Base-by-base conservation (phyloP, 805 yeast genomes). In the Zygotorulaspora florentina region DNA sequence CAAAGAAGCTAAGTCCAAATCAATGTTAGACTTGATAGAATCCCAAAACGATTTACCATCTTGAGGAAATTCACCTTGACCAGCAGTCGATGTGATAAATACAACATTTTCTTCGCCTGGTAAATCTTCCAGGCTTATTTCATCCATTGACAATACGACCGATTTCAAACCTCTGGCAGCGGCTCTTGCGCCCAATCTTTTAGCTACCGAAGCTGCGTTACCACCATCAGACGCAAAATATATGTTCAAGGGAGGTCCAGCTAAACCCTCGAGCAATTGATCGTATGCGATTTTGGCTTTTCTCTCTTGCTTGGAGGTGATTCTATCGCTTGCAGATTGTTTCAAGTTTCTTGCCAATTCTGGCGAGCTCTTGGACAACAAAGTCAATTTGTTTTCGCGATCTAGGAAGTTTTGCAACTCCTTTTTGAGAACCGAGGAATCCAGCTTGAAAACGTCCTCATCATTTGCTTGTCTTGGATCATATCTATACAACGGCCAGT, bases 181-280 rank as follows among this genome's bases (percentile, higher is more conserved):
- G 12, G 93, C 96, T 55, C 95, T 84, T 54, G 84, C 75, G 46
- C 81, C 82, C 48, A 88, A 71, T 60, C 87, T 80, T 64, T 82
- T 84, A 30, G 95, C 95, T n/a, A 88, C 72, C 38, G 74, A 75
- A 59, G 85, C 85, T 35, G 95, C 96, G 56, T 80, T 85, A 42
- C 96, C 96, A 62, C 95, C 96, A 61, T 88, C 96, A 16, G 96
- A 87, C 5, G 96, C 96, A 68, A 77, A 88, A 17, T 88, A 83
- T 50, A 88, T 77, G 10, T 91, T 83, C 51, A 89, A 66, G 41
- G 97, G 97, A 27, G 96, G 96, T 29, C 98, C 97, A 27, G 88
- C 79, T 48, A 91, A 73, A 18, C 96, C 96, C 54, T 85, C 96
- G 39, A 91, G 73, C 48, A 91, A 74, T 60, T 81, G 77, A 49